A percentile compares a stretch with the other conserved stretches of the same genome.
phyloP scores from a whole-genome alignment of 2,329 filamentous ascomycete species.

The Cercospora zeina region DNA sequence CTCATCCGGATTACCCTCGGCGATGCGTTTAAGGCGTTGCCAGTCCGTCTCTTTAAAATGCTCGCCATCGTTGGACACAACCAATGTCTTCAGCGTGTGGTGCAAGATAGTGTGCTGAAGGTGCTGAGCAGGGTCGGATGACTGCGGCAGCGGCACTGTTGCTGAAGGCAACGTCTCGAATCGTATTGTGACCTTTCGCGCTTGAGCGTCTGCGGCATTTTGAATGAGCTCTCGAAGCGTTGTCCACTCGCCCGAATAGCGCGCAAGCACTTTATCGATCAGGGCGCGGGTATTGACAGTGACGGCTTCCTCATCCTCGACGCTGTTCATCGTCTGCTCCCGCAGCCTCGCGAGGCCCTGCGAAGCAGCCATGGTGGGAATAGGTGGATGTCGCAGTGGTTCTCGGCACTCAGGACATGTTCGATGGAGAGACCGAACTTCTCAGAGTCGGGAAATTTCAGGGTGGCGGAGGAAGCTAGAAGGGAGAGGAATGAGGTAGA shows the following conservation, averaged over 20 bases:
- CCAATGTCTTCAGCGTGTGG: conserved; percentile 81
- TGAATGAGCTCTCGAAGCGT: conserved; percentile 90
- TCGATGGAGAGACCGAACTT: neutral
- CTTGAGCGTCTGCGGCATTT: conserved; percentile 96
- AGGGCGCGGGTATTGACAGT: conserved; percentile 95
- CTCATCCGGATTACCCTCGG: conserved; percentile 98
- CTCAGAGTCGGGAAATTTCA: neutral
- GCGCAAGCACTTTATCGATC: conserved; percentile 95
- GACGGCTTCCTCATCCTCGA: conserved; percentile 91
- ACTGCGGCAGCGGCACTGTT: conserved; percentile 67
- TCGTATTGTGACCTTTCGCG: conserved; percentile 82
- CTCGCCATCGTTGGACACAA: conserved; percentile 89
- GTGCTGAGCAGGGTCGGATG: conserved; percentile 66
- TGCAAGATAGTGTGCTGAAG: conserved; percentile 81
- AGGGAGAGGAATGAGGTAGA: neutral
- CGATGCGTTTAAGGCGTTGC: conserved; percentile 90
- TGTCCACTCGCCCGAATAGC: conserved; percentile 94
- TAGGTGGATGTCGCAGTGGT: conserved; percentile 1
- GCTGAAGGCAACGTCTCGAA: conserved; percentile 89
- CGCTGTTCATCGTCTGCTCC: conserved; percentile 80
- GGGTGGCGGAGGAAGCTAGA: conserved; percentile 11
- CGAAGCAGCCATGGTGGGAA: conserved; percentile 30
- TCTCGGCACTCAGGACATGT: conserved; percentile 7
- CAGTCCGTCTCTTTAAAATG: conserved; percentile 89
- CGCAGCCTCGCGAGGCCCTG: conserved; percentile 56